Conservation (phyloP, 2,329 filamentous ascomycete species). For the Aspergillus sp. region DNA sequence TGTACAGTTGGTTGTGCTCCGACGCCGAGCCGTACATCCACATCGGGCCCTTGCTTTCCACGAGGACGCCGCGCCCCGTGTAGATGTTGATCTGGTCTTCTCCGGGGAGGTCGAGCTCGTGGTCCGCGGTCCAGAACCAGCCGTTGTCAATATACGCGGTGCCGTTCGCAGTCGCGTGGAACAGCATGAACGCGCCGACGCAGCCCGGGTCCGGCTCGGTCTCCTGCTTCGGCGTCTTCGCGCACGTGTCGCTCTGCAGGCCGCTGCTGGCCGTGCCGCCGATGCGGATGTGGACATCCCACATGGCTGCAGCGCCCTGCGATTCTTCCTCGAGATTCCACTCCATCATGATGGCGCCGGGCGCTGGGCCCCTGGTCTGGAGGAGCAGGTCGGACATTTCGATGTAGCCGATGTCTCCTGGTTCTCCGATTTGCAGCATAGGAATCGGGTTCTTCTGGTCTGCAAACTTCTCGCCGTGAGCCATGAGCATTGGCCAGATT, state of each 20-base stretch:
- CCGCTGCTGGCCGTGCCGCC: conserved; percentile 77
- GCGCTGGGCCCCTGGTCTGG: conserved; percentile 69
- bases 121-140: conserved; percentile 86
- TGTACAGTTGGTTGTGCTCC: conserved; percentile 55
- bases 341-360: conserved; percentile 81
- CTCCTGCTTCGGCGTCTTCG: conserved; percentile 60
- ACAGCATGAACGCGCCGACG: conserved; percentile 59
- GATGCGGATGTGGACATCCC: conserved; percentile 93
- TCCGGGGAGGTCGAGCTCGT: conserved; percentile 68
- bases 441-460: conserved; percentile 67
- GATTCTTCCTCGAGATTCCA: conserved; percentile 66
- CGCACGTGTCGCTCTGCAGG: conserved; percentile 69
- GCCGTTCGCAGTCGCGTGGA: conserved; percentile 46
- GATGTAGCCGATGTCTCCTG: conserved; percentile 66
- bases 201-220: conserved; percentile 58
- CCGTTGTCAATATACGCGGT: conserved; percentile 78
- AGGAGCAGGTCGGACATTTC: conserved; percentile 86
- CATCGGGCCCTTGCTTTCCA: conserved; percentile 68
- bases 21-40: conserved; percentile 71
- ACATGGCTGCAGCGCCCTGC: conserved; percentile 68
- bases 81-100: conserved; percentile 65
- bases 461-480: conserved; percentile 62
- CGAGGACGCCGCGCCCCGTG: conserved; percentile 73
- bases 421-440: conserved; percentile 75
- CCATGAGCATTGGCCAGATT: conserved; percentile 84